Evolutionary conservation across 257 asterid species (phyloP), one percentile per base, ranked within the genome.

Genomic region (Solanum sejunctum): DNA sequence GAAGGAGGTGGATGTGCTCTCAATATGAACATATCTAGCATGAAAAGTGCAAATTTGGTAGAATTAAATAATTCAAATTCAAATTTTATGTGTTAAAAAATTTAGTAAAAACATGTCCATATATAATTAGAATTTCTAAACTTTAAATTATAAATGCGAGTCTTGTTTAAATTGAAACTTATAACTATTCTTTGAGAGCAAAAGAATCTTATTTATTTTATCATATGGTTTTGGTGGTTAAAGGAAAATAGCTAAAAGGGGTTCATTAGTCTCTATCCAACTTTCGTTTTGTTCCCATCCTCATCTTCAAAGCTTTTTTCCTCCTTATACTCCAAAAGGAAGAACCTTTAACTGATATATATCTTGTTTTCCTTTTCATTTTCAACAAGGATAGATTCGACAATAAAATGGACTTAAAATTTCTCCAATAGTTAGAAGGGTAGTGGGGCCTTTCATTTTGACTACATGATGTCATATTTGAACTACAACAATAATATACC

Each of bases 81-180:
- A 36, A 36, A 36, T 5, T 2, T 36, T 36, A 36, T 5, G 41
- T 36, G 41, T 36, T 36, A 0, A 36, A 5, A 36, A 36, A 36
- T 36, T 32, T 32, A 32, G 36, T 32, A 32, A 32, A 32, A 32
- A 32, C 3, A 32, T 32, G 36, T 32, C 2, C 41, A 36, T 0
- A 36, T 36, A 36, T 36, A 36, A 36, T 15, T 5, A 66, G 2
- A 66, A 15, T 8, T 7, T 18, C 16, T 66, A 32, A 15, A 66
- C 12, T 66, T 66, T 3, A 15, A 66, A 66, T 66, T 58, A 8
- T 9, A 58, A 3, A 2, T 58, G 2, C 7, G 2, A 3, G 2
- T 9, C n/a, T 20, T 7, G 0, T 3, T 9, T 10, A 41, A 4
- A 70, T 7, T 69, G 0, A 0, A 10, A 69, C 9, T 8, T 9